Evolutionary conservation across 768 basidiomycete genomes (phyloP), one percentile per base, ranked within the genome.

Genomic region (Leccinum pellstonianum): DNA sequence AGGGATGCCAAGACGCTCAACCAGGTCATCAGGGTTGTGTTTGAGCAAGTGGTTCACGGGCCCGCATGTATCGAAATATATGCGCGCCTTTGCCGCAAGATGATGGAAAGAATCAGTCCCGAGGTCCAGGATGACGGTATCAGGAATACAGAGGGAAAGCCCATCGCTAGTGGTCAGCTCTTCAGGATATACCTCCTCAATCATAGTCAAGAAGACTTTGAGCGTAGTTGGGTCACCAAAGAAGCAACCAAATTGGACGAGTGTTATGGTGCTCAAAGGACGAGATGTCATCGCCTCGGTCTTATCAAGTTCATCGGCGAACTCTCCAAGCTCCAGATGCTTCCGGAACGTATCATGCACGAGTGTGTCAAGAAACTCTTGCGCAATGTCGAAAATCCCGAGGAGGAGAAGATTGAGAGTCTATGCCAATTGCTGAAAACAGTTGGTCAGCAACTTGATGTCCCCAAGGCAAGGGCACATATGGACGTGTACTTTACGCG

Each of bases 261-360:
- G 76, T 98, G 97, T 78, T 95, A 96, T 68, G 88, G 88, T 41
- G 93, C 93, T 15, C 90, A 95, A 76, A 97, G 96, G 80, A 96
- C 95, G 46, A 98, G 97, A 79, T 91, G 95, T 61, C 91, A 92
- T 63, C 94, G 96, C 73, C 87, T 98, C 12, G 93, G 96, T 80
- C 83, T 99, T 65, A 94, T 98, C 79, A 93, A 91, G 75, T 95
- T 99, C 78, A 98, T 98, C 63, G 95, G 96, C 63, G 96, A 99
- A 77, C 80, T 98, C 56, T 99, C 93, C 88, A 98, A 98, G 79
- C 80, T 99, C n/a, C 91, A 93, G 77, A 97, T 98, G 94, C 80
- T 98, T 56, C 95, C 94, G 52, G 93, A 95, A 78, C 88, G 93
- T 66, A 96, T 98, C 78, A 99, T 98, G 92, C 91, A 95, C 79